Conservation (phyloP, 805 yeast genomes). For the Millerozyma acaciae region DNA sequence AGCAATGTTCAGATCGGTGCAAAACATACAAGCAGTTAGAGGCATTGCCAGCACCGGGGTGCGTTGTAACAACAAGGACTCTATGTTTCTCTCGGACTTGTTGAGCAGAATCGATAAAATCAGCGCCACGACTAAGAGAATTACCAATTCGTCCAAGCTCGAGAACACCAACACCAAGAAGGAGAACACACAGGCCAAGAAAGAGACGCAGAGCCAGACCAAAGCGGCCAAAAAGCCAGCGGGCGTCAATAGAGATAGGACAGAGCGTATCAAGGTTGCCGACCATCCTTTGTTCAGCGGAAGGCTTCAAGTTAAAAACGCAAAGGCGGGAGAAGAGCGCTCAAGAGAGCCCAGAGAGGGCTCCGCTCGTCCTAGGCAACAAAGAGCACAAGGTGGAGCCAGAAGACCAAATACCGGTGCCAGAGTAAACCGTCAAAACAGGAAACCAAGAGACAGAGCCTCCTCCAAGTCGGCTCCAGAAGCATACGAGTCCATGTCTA, state of each 20-base stretch:
- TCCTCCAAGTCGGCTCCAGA: conserved; percentile 1
- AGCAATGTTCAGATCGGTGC: too few species aligned
- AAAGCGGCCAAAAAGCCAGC: conserved; percentile 5
- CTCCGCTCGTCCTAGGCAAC: not conserved
- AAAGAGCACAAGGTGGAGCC: conserved; percentile 1
- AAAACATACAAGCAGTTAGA: too few species aligned
- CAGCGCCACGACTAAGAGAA: conserved; percentile 13
- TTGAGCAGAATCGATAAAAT: conserved; percentile 35
- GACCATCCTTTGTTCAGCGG: conserved; percentile 18
- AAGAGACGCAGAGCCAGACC: not conserved
- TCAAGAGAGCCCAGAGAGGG: conserved; percentile 3
- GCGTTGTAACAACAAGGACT: conserved; percentile 4
- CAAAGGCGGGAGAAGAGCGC: conserved; percentile 2
- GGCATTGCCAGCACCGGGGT: too few species aligned
- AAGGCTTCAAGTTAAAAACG: not conserved
- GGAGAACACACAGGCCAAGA: conserved; percentile 5
- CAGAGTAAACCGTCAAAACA: too few species aligned
- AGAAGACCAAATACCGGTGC: conserved; percentile 3
- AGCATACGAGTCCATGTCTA: conserved; percentile 3
- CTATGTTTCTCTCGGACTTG: conserved; percentile 29
- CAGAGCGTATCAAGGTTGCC: conserved; percentile 10
- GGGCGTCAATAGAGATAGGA: not conserved
- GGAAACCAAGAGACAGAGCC: not conserved
- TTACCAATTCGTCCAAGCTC: conserved; percentile 5
- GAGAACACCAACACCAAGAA: conserved; percentile 2